phyloP scores from a whole-genome alignment of 202 grass and related monocot species.

The Setaria viridis region DNA sequence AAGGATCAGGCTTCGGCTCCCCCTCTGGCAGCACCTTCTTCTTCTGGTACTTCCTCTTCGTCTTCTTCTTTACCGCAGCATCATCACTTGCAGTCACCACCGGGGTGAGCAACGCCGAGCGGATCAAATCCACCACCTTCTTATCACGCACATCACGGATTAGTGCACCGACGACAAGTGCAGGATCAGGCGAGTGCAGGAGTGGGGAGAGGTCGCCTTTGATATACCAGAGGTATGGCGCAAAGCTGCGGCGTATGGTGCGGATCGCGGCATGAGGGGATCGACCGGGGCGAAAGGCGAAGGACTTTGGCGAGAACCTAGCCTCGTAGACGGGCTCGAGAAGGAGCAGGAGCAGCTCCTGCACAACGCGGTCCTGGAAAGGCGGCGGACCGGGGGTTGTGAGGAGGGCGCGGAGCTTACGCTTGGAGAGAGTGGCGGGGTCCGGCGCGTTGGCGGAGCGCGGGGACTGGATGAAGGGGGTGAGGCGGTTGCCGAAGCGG shows the following conservation, averaged over 20 bases:
- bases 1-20: conserved; percentile 93
- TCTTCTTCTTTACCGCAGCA: conserved; percentile 66
- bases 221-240: conserved; percentile 94
- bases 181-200: conserved; percentile 69
- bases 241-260: conserved; percentile 82
- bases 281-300: conserved; percentile 88
- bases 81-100: conserved; percentile 63
- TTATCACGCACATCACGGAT: conserved; percentile 91
- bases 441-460: conserved; percentile 60
- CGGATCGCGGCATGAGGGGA: conserved; percentile 74
- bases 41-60: conserved; percentile 91
- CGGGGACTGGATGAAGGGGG: conserved; percentile 72
- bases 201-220: conserved; percentile 89
- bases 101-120: conserved; percentile 71
- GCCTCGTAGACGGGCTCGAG: conserved; percentile 89
- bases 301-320: conserved; percentile 78
- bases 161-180: conserved; percentile 73
- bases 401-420: conserved; percentile 87
- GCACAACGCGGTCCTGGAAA: conserved; percentile 90
- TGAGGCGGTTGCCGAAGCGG: conserved; percentile 87
- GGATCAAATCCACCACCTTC: conserved; percentile 82
- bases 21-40: conserved; percentile 86
- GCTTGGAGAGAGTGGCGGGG: conserved; percentile 82
- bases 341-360: conserved; percentile 86
- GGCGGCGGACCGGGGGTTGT: conserved; percentile 67